Evolutionary conservation across 2,329 filamentous ascomycete genomes (phyloP).

Genomic region (Didymosphaeria variabile): DNA sequence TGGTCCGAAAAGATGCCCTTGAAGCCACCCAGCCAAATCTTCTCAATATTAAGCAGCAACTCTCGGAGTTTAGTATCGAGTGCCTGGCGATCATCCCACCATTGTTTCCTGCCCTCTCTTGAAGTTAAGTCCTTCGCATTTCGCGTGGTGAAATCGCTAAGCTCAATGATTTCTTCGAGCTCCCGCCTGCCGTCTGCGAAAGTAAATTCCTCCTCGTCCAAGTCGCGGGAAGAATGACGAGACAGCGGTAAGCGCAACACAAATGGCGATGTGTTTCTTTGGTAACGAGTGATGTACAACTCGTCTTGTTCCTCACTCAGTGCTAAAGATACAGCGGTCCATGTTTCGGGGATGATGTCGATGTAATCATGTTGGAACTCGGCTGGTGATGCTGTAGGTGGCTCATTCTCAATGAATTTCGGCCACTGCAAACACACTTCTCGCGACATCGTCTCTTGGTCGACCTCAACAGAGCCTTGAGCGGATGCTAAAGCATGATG

Average conservation of each 20-base stretch:
- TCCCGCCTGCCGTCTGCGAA: slow-evolving; percentile 83
- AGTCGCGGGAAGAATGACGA: slow-evolving; percentile 80
- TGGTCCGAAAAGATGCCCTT: slow-evolving; percentile 89
- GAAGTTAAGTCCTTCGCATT: slow-evolving; percentile 73
- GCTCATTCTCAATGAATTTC: slow-evolving; percentile 39
- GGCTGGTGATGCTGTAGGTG: slow-evolving; percentile 50
- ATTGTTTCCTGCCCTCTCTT: slow-evolving; percentile 79
- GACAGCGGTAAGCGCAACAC: slow-evolving; percentile 86
- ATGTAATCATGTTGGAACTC: slow-evolving; percentile 82
- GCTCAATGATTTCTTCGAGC: slow-evolving; percentile 80
- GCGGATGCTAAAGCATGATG: slow-evolving; percentile 75
- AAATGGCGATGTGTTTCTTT: slow-evolving; percentile 79
- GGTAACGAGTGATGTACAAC: slow-evolving; percentile 87
- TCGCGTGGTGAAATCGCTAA: slow-evolving; percentile 86
- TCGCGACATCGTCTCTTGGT: slow-evolving; percentile 54
- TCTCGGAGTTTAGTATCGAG: slow-evolving; percentile 80
- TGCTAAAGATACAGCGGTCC: slow-evolving; percentile 87
- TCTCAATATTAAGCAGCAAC: slow-evolving; percentile 85
- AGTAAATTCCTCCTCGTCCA: slow-evolving; percentile 81
- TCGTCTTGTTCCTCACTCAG: slow-evolving; percentile 84
- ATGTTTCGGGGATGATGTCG: slow-evolving; percentile 81
- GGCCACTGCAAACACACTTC: slow-evolving; percentile 53
- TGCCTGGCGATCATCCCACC: slow-evolving; percentile 87
- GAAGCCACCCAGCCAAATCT: slow-evolving; percentile 95
- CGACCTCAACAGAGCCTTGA: slow-evolving; percentile 62